Conservation (phyloP, 305 asterid species). For the Fraxinus paxiana region DNA sequence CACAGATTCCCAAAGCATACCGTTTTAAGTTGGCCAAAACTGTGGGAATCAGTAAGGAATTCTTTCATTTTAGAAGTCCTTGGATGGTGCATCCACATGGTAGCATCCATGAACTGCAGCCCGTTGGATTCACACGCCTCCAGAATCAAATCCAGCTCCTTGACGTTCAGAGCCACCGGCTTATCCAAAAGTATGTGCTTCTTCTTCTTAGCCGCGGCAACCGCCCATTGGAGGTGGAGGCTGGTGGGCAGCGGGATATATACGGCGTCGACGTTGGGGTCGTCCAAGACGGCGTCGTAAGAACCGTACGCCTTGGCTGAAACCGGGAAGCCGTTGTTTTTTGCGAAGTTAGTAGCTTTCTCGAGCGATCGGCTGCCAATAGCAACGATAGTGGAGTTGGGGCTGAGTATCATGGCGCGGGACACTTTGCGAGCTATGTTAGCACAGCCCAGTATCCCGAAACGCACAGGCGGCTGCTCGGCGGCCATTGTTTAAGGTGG, state of each 20-base stretch:
- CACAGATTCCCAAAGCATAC: constrained; percentile 18
- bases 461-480: constrained; percentile 6
- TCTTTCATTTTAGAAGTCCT: constrained; percentile 38
- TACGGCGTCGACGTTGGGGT: constrained; percentile 75
- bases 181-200: constrained; percentile 75
- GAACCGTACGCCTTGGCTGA: constrained; percentile 51
- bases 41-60: constrained; percentile 25
- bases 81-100: constrained; percentile 91
- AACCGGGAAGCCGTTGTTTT: constrained; percentile 24
- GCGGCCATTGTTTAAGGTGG: constrained; percentile 11
- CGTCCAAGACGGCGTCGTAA: constrained; percentile 65
- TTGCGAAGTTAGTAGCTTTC: constrained; percentile 33
- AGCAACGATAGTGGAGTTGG: constrained; percentile 31
- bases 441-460: constrained; percentile 46
- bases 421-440: constrained; percentile 37
- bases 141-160: constrained; percentile 54
- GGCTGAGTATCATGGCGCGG: constrained; percentile 33
- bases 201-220: constrained; percentile 69
- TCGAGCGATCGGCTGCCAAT: constrained; percentile 42
- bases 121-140: constrained; percentile 65
- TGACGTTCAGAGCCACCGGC: constrained; percentile 63
- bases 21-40: constrained; percentile 46
- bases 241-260: constrained; percentile 76
- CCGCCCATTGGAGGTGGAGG: constrained; percentile 71
- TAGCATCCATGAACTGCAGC: constrained; percentile 77